These are phyloP conservation scores for Dalechampia spathulata DNA, from an alignment of 441 rosid species.

Conservation along the genomic window DNA sequence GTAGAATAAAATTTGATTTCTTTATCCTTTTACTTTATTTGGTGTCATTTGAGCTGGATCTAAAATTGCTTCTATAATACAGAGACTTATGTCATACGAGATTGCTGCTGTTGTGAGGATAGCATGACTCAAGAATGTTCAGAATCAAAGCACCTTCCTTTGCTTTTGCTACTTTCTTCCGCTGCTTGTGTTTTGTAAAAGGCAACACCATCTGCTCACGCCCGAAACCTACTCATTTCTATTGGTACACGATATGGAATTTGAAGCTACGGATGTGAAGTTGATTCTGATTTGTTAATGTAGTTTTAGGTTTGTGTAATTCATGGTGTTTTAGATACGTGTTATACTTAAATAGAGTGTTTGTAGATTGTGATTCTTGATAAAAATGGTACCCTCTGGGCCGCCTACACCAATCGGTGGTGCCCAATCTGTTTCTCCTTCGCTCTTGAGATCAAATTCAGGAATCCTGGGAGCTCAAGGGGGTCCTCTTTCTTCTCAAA, in stretches of 20 bases:
- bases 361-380: conserved; percentile 30
- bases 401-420: conserved; percentile 74
- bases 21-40: not conserved
- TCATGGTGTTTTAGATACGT: conserved; percentile 38
- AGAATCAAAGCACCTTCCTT: conserved; percentile 35
- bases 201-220: conserved; percentile 33
- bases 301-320: conserved; percentile 26
- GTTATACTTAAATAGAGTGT: conserved; percentile 19
- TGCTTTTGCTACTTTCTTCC: conserved; percentile 28
- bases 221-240: conserved; percentile 23
- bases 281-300: conserved; percentile 24
- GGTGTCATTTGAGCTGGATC: conserved; percentile 33
- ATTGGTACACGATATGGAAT: conserved; percentile 27
- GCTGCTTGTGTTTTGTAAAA: conserved; percentile 33
- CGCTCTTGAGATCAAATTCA: conserved; percentile 69
- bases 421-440: conserved; percentile 62
- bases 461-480: conserved; percentile 77
- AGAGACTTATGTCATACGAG: conserved; percentile 28
- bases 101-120: conserved; percentile 24
- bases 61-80: conserved; percentile 28
- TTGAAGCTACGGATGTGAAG: conserved; percentile 30
- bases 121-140: conserved; percentile 48
- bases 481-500: conserved; percentile 63
- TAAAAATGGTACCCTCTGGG: conserved; percentile 79
- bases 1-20: not conserved